Conservation (phyloP, 345 rosid species). For the Acer negundo region DNA sequence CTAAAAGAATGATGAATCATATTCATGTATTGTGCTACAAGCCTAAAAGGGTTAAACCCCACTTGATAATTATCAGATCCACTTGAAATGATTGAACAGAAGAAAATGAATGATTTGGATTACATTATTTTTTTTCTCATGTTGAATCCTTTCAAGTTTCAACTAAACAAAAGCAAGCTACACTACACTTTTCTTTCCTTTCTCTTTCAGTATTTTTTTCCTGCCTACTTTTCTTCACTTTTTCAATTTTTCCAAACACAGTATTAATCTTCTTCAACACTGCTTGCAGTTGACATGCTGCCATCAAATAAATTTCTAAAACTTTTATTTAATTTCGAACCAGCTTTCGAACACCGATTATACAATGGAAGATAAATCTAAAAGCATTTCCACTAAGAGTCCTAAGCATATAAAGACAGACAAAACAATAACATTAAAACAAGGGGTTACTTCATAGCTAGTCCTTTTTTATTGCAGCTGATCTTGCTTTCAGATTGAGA, state of each 20-base stretch:
- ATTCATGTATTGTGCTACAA: background rate
- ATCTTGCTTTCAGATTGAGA: constrained; percentile 80
- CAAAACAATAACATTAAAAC: background rate
- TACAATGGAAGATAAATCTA: background rate
- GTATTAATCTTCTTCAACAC: background rate
- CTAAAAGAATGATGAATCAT: background rate
- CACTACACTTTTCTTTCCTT: background rate
- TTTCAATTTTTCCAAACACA: constrained; percentile 4
- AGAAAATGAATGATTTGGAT: background rate
- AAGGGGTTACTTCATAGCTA: constrained; percentile 25
- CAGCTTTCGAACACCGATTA: background rate
- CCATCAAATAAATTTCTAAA: constrained; percentile 5
- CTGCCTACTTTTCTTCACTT: background rate
- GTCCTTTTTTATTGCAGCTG: constrained; percentile 56
- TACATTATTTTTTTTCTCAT: background rate
- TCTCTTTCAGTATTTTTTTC: background rate
- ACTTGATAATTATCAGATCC: background rate
- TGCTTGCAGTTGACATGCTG: constrained; percentile 13
- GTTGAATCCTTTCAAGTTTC: background rate
- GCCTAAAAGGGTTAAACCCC: background rate
- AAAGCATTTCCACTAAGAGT: background rate
- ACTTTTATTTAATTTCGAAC: background rate
- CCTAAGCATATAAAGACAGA: background rate
- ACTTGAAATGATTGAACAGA: constrained; percentile 2
- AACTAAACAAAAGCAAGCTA: background rate